phyloP scores from a whole-genome alignment of 169 alveolate genomes.

The Plasmodium billcollinsi region DNA sequence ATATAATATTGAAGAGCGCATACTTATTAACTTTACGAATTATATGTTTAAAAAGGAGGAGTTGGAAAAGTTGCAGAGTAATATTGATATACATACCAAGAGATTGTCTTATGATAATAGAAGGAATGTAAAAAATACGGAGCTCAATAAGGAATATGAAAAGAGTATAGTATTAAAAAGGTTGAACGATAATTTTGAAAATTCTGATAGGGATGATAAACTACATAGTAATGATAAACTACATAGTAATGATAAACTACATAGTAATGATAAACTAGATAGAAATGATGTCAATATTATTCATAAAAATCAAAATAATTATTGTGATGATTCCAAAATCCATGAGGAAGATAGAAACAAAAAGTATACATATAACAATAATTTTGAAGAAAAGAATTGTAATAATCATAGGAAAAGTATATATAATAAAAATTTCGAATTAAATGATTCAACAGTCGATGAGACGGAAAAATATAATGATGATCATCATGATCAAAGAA shows the following conservation, averaged over 20 bases:
- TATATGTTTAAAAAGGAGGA: conserved; percentile 72
- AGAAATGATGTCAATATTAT: too few relatives aligned
- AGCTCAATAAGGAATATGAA: not conserved
- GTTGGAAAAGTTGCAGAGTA: conserved; percentile 43
- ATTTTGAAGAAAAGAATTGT: not conserved
- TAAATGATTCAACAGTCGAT: too few relatives aligned
- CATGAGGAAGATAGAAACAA: not conserved
- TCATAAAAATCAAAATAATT: too few relatives aligned
- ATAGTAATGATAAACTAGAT: too few relatives aligned
- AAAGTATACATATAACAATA: not conserved
- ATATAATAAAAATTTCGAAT: too few relatives aligned
- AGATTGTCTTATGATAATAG: conserved; percentile 13
- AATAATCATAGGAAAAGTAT: too few relatives aligned
- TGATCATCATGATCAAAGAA: too few relatives aligned
- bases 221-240: not conserved
- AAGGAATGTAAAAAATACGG: not conserved
- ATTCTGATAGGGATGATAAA: not conserved
- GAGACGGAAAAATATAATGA: too few relatives aligned
- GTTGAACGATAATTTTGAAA: not conserved
- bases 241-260: too few relatives aligned
- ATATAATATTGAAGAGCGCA: conserved; percentile 62
- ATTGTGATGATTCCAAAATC: too few relatives aligned
- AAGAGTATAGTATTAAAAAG: not conserved
- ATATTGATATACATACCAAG: conserved; percentile 19
- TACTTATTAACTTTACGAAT: conserved; percentile 51